Percentiles rank a stretch among this genome's conserved stretches.
phyloP scores from a whole-genome alignment of 2,329 filamentous ascomycete genomes.

The Fusarium chuoi region DNA sequence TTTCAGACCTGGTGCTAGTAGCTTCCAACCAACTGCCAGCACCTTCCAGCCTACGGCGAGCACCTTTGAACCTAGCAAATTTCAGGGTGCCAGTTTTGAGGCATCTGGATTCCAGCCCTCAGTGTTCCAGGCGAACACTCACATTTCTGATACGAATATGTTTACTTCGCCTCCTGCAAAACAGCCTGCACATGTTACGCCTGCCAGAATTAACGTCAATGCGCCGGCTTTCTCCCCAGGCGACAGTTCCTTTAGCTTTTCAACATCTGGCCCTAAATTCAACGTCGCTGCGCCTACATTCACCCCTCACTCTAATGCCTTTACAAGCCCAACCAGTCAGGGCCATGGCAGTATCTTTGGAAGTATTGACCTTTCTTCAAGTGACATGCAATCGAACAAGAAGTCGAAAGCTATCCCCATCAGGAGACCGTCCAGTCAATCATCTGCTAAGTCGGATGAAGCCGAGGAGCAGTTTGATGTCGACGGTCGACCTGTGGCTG shows the following conservation, averaged over 20 bases:
- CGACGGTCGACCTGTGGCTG: conserved; percentile 68
- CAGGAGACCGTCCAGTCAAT: conserved; percentile 69
- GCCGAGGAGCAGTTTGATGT: conserved; percentile 42
- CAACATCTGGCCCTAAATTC: conserved; percentile 73
- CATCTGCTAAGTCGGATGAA: conserved; percentile 48
- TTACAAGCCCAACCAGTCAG: conserved; percentile 56
- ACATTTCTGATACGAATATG: conserved; percentile 22
- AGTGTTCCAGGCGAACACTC: conserved; percentile 54
- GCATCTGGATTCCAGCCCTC: conserved; percentile 54
- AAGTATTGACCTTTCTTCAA: conserved; percentile 71
- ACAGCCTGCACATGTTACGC: conserved; percentile 31
- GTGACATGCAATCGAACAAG: conserved; percentile 74
- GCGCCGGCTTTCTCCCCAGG: conserved; percentile 78
- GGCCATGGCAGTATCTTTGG: conserved; percentile 71
- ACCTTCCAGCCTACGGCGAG: conserved; percentile 8
- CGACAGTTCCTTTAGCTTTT: conserved; percentile 74
- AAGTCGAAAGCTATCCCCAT: conserved; percentile 88
- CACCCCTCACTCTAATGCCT: conserved; percentile 68
- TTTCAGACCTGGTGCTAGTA: conserved; percentile 13
- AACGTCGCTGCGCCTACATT: conserved; percentile 82
- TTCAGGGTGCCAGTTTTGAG: conserved; percentile 23
- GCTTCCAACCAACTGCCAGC: conserved; percentile 58
- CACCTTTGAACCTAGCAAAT: conserved; percentile 20
- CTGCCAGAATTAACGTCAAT: conserved; percentile 71
- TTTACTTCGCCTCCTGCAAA: conserved; percentile 33